These are phyloP conservation scores for Ambispora gerdemannii DNA, from an alignment of 192 early-diverging fungal species.

Conservation along the genomic window DNA sequence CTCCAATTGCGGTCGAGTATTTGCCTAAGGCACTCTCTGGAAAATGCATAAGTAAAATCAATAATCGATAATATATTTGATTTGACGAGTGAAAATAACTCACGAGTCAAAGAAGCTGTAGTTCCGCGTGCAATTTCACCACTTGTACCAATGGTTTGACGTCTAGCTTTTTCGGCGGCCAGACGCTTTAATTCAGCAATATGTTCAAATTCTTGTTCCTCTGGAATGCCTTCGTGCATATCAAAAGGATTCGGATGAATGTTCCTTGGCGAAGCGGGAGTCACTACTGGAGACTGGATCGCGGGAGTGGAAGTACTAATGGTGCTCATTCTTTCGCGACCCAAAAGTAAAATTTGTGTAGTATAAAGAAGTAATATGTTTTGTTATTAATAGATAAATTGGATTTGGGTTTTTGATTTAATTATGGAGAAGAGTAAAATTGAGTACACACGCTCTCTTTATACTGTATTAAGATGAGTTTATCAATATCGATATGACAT, in stretches of 20 bases:
- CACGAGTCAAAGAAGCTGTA: constrained; percentile 6
- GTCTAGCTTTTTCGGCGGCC: background rate
- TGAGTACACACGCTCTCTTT: no score
- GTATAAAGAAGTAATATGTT: no score
- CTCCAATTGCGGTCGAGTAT: constrained; percentile 17
- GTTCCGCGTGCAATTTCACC: background rate
- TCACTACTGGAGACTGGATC: no score
- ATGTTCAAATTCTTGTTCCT: background rate
- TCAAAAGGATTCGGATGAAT: background rate
- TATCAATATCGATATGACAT: no score
- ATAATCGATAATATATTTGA: background rate
- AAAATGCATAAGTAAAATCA: background rate
- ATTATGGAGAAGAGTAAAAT: no score
- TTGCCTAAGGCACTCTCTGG: constrained; percentile 16
- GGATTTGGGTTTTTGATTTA: no score
- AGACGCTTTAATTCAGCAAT: background rate
- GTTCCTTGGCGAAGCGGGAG: no score
- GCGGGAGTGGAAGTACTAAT: no score
- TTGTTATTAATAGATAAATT: no score
- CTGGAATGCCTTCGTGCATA: constrained; percentile 7
- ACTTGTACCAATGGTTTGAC: background rate
- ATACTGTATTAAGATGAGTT: no score
- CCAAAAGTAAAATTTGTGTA: no score
- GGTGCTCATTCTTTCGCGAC: no score
- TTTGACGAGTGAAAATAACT: background rate